Percentiles rank a stretch among this genome's conserved stretches.
phyloP scores from a whole-genome alignment of 2,329 filamentous ascomycete species.

The Fonsecaea nubica region DNA sequence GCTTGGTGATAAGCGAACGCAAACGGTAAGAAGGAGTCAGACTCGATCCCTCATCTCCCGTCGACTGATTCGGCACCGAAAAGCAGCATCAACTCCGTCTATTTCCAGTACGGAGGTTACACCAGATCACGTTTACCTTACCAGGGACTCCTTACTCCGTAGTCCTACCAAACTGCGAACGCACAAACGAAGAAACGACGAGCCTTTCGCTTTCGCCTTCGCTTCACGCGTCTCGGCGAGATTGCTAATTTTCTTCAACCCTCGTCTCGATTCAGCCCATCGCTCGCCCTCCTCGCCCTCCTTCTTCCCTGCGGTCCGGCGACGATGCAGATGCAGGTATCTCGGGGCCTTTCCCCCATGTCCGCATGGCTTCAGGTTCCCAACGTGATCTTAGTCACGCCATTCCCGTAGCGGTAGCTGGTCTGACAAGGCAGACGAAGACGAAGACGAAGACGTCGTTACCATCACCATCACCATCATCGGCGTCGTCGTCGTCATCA shows the following conservation, averaged over 20 bases:
- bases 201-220: neutral
- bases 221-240: conserved; percentile 1
- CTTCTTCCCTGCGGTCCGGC: neutral
- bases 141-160: neutral
- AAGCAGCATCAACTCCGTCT: neutral
- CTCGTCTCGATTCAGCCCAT: neutral
- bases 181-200: too few relatives aligned
- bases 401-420: neutral
- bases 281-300: neutral
- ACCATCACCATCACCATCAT: too few relatives aligned
- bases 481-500: too few relatives aligned
- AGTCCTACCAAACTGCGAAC: neutral
- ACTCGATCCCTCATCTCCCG: neutral
- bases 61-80: neutral
- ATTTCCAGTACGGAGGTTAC: too few relatives aligned
- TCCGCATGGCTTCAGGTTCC: conserved; percentile 17
- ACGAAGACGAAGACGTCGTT: neutral
- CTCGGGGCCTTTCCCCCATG: neutral
- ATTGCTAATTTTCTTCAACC: neutral
- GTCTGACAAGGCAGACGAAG: neutral
- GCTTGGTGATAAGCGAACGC: neutral
- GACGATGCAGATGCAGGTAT: conserved; percentile 1
- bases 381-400: neutral
- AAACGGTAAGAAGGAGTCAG: neutral
- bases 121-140: too few relatives aligned